Evolutionary conservation across 257 asterid species (phyloP).

Genomic region (Penstemon davidsonii): DNA sequence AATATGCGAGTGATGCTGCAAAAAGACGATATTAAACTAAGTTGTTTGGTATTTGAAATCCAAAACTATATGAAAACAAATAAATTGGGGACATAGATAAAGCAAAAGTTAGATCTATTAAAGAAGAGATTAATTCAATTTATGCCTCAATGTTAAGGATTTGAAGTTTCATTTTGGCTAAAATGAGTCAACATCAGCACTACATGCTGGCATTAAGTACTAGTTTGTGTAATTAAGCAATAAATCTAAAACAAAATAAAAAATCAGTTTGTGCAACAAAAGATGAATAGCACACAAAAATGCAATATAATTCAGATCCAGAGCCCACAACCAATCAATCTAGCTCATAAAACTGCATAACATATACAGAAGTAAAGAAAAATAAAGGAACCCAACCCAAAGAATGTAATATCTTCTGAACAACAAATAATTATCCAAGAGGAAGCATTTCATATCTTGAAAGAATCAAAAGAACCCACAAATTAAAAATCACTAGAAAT

Average conservation of each 20-base stretch:
- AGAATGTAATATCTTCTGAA: background rate
- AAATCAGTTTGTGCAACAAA: conserved; percentile 8
- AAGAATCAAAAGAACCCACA: conserved; percentile 12
- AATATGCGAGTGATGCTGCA: conserved; percentile 37
- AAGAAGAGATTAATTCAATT: background rate
- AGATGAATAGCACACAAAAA: background rate
- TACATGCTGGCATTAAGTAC: background rate
- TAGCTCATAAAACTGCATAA: conserved; percentile 4
- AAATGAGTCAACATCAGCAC: background rate
- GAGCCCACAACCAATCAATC: conserved; percentile 14
- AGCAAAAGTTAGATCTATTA: background rate
- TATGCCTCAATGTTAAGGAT: background rate
- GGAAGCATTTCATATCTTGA: background rate
- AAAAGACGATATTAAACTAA: conserved; percentile 1
- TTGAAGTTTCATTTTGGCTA: background rate
- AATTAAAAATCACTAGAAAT: background rate
- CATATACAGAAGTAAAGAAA: conserved; percentile 12
- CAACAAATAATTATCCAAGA: background rate
- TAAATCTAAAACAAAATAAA: conserved; percentile 2
- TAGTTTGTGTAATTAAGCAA: background rate
- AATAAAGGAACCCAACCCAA: background rate
- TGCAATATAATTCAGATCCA: conserved; percentile 22
- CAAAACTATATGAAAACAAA: background rate
- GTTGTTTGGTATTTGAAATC: background rate
- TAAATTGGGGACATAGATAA: background rate